Base-by-base conservation (phyloP, 208 protist species). In the Leishmania amazonensis region DNA sequence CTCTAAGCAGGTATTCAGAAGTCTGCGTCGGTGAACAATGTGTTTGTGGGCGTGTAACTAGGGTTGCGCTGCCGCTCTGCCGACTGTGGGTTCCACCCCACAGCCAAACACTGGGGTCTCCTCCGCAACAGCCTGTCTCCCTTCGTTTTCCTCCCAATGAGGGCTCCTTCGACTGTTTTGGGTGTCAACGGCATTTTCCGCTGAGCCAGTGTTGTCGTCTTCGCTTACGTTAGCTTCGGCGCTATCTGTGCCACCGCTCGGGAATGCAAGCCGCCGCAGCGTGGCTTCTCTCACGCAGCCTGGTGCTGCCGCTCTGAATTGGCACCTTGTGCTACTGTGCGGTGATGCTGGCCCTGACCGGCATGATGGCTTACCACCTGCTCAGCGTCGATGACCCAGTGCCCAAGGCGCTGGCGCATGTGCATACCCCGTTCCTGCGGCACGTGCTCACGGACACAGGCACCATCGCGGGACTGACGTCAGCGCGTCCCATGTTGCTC, bases 151-250 rank as follows among this genome's bases (percentile, higher is more conserved):
- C 45, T 74, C 9, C 38, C 19, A 81, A 78, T 68, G 49, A 71
- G 49, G 81, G 70, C 60, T 8, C 47, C 45, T 81, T 85, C 24
- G 76, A 71, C 13, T 45, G 53, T 57, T 81, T 85, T 45, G 81
- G 81, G 81, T 42, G 15, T 78, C 76, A 85, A 76, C 67, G 76
- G 75, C 81, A 78, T 81, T 71, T 81, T 85, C n/a, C 68, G 81
- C 31, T 71, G 81, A 9, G 76, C 76, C 35, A 71, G 75, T 7
- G 81, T 81, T 15, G 81, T 81, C 49, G 79, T 84, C 57, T 84
- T 85, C 70, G 76, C 81, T 35, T 78, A 85, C 49, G 75, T 85
- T 76, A 76, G 76, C 76, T 85, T 85, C 76, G 81, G 78, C 76
- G 80, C 76, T 6, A 81, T 85, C 68, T 85, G 81, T 49, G 81